Percentiles rank a stretch among this genome's conserved stretches.
phyloP scores from a whole-genome alignment of 2,329 filamentous ascomycete species.

The Lachnellula occidentalis region DNA sequence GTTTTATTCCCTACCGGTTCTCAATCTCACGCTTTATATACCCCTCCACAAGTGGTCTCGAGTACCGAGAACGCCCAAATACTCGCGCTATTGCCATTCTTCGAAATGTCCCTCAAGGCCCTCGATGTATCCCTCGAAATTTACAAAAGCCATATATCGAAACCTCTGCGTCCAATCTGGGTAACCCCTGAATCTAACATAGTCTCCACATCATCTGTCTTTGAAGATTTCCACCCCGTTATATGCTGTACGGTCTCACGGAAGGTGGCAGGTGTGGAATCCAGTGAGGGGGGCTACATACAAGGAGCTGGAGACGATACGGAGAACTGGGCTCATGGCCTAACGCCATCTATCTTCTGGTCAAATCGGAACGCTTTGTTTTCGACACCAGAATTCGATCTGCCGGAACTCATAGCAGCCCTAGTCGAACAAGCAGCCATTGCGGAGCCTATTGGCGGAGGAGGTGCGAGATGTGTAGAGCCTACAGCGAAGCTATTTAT shows the following conservation, averaged over 20 bases:
- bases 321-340: slow-evolving; percentile 82
- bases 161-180: slow-evolving; percentile 76
- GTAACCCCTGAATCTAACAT: slow-evolving; percentile 63
- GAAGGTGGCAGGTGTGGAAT: slow-evolving; percentile 62
- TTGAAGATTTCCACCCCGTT: slow-evolving; percentile 61
- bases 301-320: slow-evolving; percentile 94
- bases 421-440: slow-evolving; percentile 34
- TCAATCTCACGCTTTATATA: slow-evolving; percentile 51
- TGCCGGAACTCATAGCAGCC: slow-evolving; percentile 44
- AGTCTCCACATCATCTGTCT: slow-evolving; percentile 38
- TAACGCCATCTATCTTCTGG: slow-evolving; percentile 82
- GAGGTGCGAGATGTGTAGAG: slow-evolving; percentile 14
- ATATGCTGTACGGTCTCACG: slow-evolving; percentile 83
- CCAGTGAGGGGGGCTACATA: slow-evolving; percentile 71
- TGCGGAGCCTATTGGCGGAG: not conserved
- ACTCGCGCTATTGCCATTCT: slow-evolving; percentile 47
- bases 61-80: slow-evolving; percentile 78
- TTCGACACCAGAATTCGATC: slow-evolving; percentile 57
- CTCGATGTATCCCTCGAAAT: slow-evolving; percentile 55
- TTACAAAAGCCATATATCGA: slow-evolving; percentile 53
- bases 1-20: slow-evolving; percentile 61
- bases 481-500: slow-evolving; percentile 29
- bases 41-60: slow-evolving; percentile 67
- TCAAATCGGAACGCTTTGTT: slow-evolving; percentile 56
- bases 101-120: slow-evolving; percentile 43